phyloP scores from a whole-genome alignment of 768 basidiomycete genomes.

The Tremella mesenterica region DNA sequence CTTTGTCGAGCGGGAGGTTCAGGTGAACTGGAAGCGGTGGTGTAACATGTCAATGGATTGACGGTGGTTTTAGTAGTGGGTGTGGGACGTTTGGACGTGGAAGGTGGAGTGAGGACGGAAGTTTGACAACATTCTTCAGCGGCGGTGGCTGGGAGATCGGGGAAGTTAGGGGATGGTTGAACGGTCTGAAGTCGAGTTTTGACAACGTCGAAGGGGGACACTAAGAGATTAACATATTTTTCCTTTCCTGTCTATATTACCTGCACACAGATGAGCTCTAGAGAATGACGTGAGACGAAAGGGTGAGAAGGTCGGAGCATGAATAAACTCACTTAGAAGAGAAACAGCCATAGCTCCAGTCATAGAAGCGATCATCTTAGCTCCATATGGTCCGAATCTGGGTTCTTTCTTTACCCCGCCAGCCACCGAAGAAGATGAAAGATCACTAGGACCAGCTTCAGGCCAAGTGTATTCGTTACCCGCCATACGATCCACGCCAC shows the following conservation, averaged over 20 bases:
- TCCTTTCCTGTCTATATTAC: neutral
- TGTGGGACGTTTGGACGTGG: constrained; percentile 15
- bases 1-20: neutral
- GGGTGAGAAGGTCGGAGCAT: neutral
- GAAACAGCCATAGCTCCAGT: constrained; percentile 40
- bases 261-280: too few species aligned
- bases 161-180: constrained; percentile 18
- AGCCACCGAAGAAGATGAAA: neutral
- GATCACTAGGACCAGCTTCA: constrained; percentile 26
- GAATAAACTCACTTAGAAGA: constrained; percentile 35
- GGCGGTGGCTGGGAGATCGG: neutral
- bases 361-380: constrained; percentile 40
- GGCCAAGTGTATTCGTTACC: constrained; percentile 27
- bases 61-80: constrained; percentile 3
- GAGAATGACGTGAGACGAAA: neutral
- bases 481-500: neutral
- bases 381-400: constrained; percentile 31
- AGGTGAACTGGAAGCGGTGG: constrained; percentile 7
- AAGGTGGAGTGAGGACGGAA: constrained; percentile 42
- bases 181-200: constrained; percentile 92
- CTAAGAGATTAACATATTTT: constrained; percentile 47
- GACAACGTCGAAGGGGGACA: constrained; percentile 98
- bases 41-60: constrained; percentile 25
- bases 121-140: constrained; percentile 40
- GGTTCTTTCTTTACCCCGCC: neutral